These are phyloP conservation scores for Aspergillus cejpii DNA, from an alignment of 2,329 filamentous ascomycete genomes.

Conservation along the genomic window DNA sequence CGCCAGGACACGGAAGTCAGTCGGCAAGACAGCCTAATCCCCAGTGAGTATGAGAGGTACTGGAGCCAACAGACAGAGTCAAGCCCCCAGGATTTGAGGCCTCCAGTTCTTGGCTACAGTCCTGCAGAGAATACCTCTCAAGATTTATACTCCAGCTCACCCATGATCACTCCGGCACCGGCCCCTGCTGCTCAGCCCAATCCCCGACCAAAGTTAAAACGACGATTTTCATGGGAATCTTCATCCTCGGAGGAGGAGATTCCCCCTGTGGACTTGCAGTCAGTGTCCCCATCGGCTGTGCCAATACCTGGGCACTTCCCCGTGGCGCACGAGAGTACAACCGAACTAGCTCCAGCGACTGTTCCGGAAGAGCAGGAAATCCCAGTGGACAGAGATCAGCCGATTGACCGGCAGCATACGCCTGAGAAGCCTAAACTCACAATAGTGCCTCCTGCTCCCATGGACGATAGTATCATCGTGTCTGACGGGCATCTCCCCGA, in stretches of 20 bases:
- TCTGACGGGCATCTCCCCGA: constrained; percentile 12
- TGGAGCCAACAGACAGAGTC: constrained; percentile 26
- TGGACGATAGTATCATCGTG: constrained; percentile 13
- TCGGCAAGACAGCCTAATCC: constrained; percentile 28
- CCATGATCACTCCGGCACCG: constrained; percentile 4
- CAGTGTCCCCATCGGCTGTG: constrained; percentile 9
- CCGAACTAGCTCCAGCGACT: constrained; percentile 1
- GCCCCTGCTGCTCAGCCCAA: constrained; percentile 10
- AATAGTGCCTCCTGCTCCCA: constrained; percentile 23
- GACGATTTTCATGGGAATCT: constrained; percentile 43
- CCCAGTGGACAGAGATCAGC: constrained; percentile 5
- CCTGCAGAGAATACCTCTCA: constrained; percentile 7
- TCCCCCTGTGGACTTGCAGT: constrained; percentile 12
- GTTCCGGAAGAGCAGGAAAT: constrained; percentile 4
- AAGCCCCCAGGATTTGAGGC: constrained; percentile 14
- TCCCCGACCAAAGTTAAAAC: constrained; percentile 26
- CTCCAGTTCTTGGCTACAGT: constrained; percentile 10
- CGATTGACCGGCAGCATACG: constrained; percentile 8
- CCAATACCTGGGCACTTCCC: constrained; percentile 20
- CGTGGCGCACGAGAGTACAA: constrained; percentile 12
- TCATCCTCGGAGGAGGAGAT: constrained; percentile 17
- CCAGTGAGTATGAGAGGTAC: constrained; percentile 35
- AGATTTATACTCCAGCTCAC: constrained; percentile 13
- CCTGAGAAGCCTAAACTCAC: constrained; percentile 28
- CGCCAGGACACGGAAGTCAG: constrained; percentile 20